These are phyloP conservation scores for Ceratocystis papillata DNA, from an alignment of 2,329 filamentous ascomycete species.

Conservation along the genomic window DNA sequence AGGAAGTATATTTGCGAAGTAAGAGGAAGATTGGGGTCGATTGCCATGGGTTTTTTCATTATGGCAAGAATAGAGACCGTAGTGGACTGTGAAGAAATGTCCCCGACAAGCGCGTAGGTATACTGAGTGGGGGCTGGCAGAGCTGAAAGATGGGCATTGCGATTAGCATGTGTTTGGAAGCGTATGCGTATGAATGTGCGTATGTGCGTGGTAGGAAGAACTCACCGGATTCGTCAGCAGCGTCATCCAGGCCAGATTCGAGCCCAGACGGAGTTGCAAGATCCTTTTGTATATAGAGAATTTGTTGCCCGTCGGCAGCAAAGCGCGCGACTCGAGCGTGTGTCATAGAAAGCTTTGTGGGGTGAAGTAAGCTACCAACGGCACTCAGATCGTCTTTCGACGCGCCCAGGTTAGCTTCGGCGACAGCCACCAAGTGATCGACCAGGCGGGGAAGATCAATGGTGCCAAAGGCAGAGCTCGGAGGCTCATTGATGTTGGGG, in stretches of 20 bases:
- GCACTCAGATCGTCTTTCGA: conserved; percentile 67
- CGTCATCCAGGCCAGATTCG: conserved; percentile 43
- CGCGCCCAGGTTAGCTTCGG: conserved; percentile 64
- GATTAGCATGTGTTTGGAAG: background rate
- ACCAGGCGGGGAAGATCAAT: conserved; percentile 60
- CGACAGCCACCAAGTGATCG: conserved; percentile 59
- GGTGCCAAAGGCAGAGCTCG: conserved; percentile 39
- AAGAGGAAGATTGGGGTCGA: conserved; percentile 73
- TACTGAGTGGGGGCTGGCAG: conserved; percentile 43
- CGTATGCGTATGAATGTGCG: background rate
- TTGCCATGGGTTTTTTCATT: conserved; percentile 77
- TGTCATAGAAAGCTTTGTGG: conserved; percentile 62
- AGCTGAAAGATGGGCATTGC: background rate
- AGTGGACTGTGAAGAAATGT: conserved; percentile 68
- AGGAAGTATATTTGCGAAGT: conserved; percentile 84
- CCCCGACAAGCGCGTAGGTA: conserved; percentile 68
- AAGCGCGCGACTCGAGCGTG: conserved; percentile 80
- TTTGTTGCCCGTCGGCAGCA: conserved; percentile 74
- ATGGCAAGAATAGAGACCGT: conserved; percentile 79
- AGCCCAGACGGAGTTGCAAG: conserved; percentile 44
- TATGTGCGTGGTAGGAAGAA: conserved; percentile 5
- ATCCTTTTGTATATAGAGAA: conserved; percentile 86
- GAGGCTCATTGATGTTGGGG: conserved; percentile 39
- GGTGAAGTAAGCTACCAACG: conserved; percentile 71
- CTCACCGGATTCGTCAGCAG: conserved; percentile 38